These are phyloP conservation scores for Sonneratia caseolaris DNA, from an alignment of 345 rosid genomes.

Conservation along the genomic window DNA sequence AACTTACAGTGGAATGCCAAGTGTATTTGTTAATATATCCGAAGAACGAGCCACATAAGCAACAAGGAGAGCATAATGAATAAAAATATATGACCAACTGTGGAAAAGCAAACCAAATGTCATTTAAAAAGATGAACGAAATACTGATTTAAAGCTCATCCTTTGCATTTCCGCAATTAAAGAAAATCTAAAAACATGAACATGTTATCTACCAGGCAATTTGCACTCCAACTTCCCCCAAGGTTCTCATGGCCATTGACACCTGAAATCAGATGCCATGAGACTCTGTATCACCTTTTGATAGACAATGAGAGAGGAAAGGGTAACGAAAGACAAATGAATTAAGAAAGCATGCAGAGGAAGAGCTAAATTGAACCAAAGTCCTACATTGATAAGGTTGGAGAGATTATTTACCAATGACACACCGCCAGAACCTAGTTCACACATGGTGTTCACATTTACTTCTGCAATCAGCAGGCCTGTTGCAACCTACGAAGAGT, in stretches of 20 bases:
- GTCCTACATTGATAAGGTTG: not conserved
- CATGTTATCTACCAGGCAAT: constrained; percentile 48
- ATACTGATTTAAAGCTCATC: not conserved
- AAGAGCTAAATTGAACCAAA: not conserved
- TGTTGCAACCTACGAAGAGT: constrained; percentile 52
- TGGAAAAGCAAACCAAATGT: constrained; percentile 20
- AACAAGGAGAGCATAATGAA: constrained; percentile 83
- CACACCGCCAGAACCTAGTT: constrained; percentile 88
- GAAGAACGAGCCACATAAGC: constrained; percentile 97
- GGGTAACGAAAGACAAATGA: not conserved
- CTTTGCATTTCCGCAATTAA: not conserved
- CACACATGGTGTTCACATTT: constrained; percentile 82
- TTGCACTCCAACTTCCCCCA: constrained; percentile 80
- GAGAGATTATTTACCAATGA: constrained; percentile 44
- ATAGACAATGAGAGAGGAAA: not conserved
- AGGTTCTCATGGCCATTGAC: constrained; percentile 88
- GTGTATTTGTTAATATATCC: constrained; percentile 60
- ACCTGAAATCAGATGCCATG: constrained; percentile 36
- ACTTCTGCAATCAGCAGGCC: constrained; percentile 90
- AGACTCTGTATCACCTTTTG: not conserved
- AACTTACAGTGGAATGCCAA: constrained; percentile 70
- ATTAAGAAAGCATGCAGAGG: not conserved
- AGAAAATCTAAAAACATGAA: not conserved
- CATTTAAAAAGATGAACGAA: not conserved
- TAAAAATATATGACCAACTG: constrained; percentile 90